Evolutionary conservation across 495 filamentous ascomycete species (phyloP).

Genomic region (Podospora appendiculata): DNA sequence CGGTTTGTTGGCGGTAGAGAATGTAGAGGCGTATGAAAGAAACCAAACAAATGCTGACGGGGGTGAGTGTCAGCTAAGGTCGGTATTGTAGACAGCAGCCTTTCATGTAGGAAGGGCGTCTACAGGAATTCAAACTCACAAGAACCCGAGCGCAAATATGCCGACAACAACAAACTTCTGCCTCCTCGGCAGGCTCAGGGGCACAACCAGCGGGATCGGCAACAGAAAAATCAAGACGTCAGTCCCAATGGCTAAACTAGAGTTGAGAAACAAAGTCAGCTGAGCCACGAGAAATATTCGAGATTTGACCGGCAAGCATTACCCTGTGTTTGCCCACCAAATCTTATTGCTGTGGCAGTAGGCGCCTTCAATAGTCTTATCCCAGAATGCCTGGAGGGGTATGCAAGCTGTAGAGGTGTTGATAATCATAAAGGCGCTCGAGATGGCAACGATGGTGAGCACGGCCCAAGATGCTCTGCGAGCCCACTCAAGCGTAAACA

Average conservation of each 20-base stretch:
- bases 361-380: slow-evolving; percentile 2
- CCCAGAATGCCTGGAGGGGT: slow-evolving; percentile 23
- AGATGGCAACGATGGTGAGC: slow-evolving; percentile 11
- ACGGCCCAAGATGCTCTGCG: slow-evolving; percentile 8
- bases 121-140: slow-evolving; percentile 19
- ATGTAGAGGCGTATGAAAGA: slow-evolving; percentile 20
- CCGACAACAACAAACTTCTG: slow-evolving; percentile 28
- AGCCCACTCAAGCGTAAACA: slow-evolving; percentile 19
- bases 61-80: neutral
- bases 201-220: slow-evolving; percentile 28
- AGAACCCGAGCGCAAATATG: slow-evolving; percentile 30
- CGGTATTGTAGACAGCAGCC: neutral
- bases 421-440: slow-evolving; percentile 3
- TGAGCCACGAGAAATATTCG: neutral
- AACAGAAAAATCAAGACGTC: slow-evolving; percentile 38
- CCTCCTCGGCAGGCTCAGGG: slow-evolving; percentile 23
- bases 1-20: slow-evolving; percentile 3
- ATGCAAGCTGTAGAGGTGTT: slow-evolving; percentile 15
- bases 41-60: slow-evolving; percentile 17
- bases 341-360: slow-evolving; percentile 11
- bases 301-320: neutral
- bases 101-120: neutral
- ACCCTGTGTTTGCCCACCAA: slow-evolving; percentile 22
- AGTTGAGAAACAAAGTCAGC: neutral
- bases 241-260: slow-evolving; percentile 35